phyloP scores from a whole-genome alignment of 2,329 filamentous ascomycete species.

The Waltergamsia citrina region DNA sequence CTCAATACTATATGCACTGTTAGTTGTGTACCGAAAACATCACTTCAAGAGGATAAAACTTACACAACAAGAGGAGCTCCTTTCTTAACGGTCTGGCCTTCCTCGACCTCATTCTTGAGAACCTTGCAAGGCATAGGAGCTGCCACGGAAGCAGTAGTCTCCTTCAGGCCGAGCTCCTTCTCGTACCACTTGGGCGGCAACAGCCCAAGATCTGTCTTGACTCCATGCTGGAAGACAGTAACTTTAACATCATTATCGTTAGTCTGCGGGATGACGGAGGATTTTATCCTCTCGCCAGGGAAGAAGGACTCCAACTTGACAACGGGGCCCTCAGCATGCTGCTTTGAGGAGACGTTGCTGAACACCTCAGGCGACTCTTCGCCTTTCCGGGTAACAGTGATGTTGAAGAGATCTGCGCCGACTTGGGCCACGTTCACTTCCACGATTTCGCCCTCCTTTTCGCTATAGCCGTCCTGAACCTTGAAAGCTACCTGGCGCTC shows the following conservation, averaged over 20 bases:
- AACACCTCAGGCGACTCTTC: constrained; percentile 28
- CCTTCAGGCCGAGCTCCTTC: constrained; percentile 76
- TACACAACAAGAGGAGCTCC: constrained; percentile 79
- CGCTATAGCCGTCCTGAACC: constrained; percentile 50
- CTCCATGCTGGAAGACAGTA: constrained; percentile 66
- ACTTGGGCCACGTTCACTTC: constrained; percentile 40
- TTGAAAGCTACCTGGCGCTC: constrained; percentile 42
- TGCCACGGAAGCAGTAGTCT: constrained; percentile 70
- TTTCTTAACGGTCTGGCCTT: constrained; percentile 75
- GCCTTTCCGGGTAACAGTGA: constrained; percentile 32
- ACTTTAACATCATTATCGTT: constrained; percentile 49
- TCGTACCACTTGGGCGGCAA: constrained; percentile 69
- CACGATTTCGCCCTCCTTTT: constrained; percentile 54
- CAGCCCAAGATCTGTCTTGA: constrained; percentile 49
- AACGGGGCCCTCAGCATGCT: constrained; percentile 13
- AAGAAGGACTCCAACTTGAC: constrained; percentile 50
- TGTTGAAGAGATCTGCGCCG: constrained; percentile 34
- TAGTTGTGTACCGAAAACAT: constrained; percentile 10
- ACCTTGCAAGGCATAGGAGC: constrained; percentile 99
- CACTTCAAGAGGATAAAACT: constrained; percentile 16
- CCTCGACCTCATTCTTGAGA: constrained; percentile 75
- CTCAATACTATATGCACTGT: constrained; percentile 49
- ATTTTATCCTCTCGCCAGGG: constrained; percentile 67
- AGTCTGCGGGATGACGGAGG: constrained; percentile 59
- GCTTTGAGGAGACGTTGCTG: constrained; percentile 34